Evolutionary conservation across 2,329 filamentous ascomycete genomes (phyloP), one percentile per base, ranked within the genome.

Genomic region (Pestalotiopsis sp.): DNA sequence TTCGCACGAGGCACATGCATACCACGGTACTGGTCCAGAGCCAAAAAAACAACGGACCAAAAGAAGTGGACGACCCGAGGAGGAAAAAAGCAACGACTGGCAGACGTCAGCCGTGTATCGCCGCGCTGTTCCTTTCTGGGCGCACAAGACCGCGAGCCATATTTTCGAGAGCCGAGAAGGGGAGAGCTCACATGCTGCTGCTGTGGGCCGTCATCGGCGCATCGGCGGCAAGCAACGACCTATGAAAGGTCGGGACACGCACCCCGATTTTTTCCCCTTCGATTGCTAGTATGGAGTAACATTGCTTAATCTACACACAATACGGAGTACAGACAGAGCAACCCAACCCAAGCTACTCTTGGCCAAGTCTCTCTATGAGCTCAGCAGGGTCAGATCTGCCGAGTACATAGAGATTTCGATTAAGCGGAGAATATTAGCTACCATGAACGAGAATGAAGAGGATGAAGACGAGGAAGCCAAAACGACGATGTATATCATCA

Each of bases 181-280:
- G 31, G 23, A 60, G 31, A 60, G 57, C 23, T 27, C 57, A 52
- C 45, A 52, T 55, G 25, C 27, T 20, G 14, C 49, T 65, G 23
- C 64, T 65, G 57, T 61, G 57, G 65, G 58, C 71, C 69, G 71
- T 72, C 60, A 65, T 70, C 65, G 69, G 65, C 70, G 68, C 70
- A 71, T 74, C 75, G 78, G 80, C 80, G 80, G 79, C 76, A 81
- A 81, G 72, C 78, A 75, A 71, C 73, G 75, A 75, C 69, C 75
- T 75, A 73, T 81, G 79, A 82, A 81, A 81, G 80, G 80, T 76
- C 74, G 72, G 74, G 71, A 70, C 31, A 41, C 7, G 66, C 59
- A 64, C 65, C 67, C 59, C 62, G 67, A 64, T 67, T 66, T 75
- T 74, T 71, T 68, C 20, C 71, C 71, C 72, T 71, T 70, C 70